Conservation (phyloP, 1,139 yeast genomes). For the Debaryomyces udenii region DNA sequence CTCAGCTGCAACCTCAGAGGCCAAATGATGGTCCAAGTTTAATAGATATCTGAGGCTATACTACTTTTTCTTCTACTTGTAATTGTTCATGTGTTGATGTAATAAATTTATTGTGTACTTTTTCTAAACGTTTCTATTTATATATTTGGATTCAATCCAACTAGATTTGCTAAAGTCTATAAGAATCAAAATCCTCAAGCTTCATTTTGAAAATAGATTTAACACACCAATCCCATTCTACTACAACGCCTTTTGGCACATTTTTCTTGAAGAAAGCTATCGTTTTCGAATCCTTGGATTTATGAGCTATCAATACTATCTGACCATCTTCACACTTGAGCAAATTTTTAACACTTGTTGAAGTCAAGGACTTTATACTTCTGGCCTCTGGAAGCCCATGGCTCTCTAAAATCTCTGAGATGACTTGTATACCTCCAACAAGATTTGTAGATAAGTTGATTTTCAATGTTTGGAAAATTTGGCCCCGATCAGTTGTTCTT, state of each 20-base stretch:
- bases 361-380: slow-evolving; percentile 29
- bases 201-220: slow-evolving; percentile 56
- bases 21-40: slow-evolving; percentile 49
- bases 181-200: slow-evolving; percentile 30
- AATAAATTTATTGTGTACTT: slow-evolving; percentile 5
- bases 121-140: slow-evolving; percentile 6
- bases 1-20: slow-evolving; percentile 34
- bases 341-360: slow-evolving; percentile 16
- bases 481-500: slow-evolving; percentile 32
- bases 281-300: slow-evolving; percentile 46
- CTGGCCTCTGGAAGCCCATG: slow-evolving; percentile 59
- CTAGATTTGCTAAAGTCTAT: slow-evolving; percentile 18
- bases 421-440: slow-evolving; percentile 68
- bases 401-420: slow-evolving; percentile 61
- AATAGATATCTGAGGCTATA: slow-evolving; percentile 40
- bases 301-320: slow-evolving; percentile 40
- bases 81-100: slow-evolving; percentile 3
- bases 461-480: slow-evolving; percentile 46
- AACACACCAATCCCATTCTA: slow-evolving; percentile 76
- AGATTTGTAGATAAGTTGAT: slow-evolving; percentile 64
- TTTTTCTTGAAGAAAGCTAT: slow-evolving; percentile 41
- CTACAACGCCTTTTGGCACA: slow-evolving; percentile 33
- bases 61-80: background rate
- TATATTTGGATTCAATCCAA: slow-evolving; percentile 7
- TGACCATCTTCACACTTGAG: slow-evolving; percentile 21